Evolutionary conservation across 139 green algal species (phyloP).

Genomic region (Micractinium sp.): DNA sequence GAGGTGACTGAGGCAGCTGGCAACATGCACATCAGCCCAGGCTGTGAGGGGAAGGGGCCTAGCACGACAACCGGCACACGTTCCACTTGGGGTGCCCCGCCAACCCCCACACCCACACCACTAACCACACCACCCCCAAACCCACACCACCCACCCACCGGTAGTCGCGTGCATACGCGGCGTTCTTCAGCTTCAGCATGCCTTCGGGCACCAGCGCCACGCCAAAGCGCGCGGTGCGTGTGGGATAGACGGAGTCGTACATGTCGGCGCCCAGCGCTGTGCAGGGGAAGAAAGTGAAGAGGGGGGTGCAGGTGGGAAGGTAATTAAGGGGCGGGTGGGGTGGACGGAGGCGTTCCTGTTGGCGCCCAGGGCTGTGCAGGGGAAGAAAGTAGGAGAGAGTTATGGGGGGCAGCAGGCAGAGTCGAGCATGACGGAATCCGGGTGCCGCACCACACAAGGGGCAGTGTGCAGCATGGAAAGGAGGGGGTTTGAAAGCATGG

Average conservation of each 20-base stretch:
- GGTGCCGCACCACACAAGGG: too few species aligned
- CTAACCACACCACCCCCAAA: background rate
- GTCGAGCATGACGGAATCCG: too few species aligned
- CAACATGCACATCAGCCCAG: too few species aligned
- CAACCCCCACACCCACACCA: background rate
- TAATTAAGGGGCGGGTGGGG: background rate
- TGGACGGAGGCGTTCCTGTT: too few species aligned
- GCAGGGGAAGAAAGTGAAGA: background rate
- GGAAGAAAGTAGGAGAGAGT: background rate
- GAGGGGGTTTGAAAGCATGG: too few species aligned
- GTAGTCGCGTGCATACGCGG: conserved; percentile 65
- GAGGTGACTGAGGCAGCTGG: too few species aligned
- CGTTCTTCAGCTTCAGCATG: conserved; percentile 84
- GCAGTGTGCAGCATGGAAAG: too few species aligned
- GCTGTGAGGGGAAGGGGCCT: too few species aligned
- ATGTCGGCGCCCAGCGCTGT: conserved; percentile 92
- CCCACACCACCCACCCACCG: conserved; percentile 31
- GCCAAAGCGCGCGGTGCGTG: conserved; percentile 94
- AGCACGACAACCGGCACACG: too few species aligned
- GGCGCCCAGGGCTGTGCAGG: background rate
- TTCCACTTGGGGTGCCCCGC: too few species aligned
- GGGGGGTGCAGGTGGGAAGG: background rate
- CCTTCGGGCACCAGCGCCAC: conserved; percentile 88
- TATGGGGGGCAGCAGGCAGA: too few species aligned
- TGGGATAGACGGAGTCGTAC: conserved; percentile 97